phyloP scores from a whole-genome alignment of 2,329 filamentous ascomycete genomes.

The Scedosporium apiospermum region DNA sequence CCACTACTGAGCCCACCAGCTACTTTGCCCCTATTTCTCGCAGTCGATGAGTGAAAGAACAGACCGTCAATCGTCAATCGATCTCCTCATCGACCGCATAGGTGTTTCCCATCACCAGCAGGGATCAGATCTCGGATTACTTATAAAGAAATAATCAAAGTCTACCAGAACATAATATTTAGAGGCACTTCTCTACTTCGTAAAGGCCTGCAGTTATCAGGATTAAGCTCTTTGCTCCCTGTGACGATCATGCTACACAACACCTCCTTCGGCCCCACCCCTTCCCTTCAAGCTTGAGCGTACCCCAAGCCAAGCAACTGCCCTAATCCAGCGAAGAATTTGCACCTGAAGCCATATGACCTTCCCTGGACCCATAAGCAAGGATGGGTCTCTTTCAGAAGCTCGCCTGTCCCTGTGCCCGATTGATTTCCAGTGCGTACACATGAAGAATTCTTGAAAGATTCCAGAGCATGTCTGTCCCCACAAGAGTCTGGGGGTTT shows the following conservation, averaged over 20 bases:
- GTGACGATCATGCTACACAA: conserved; percentile 3
- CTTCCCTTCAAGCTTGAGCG: neutral
- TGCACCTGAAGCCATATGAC: neutral
- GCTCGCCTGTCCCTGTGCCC: neutral
- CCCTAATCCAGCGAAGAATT: neutral
- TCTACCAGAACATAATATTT: neutral
- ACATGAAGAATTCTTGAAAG: neutral
- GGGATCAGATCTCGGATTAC: neutral
- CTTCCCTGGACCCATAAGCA: neutral
- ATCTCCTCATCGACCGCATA: neutral
- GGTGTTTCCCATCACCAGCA: neutral
- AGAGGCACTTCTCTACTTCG: neutral
- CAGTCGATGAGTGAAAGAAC: neutral
- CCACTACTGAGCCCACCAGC: no score
- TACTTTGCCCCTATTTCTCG: neutral
- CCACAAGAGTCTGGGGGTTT: neutral
- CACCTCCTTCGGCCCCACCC: neutral
- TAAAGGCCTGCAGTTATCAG: neutral
- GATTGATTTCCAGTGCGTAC: neutral
- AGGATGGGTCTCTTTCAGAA: neutral
- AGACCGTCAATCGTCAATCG: neutral
- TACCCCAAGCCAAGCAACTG: no score
- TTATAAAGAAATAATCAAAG: neutral
- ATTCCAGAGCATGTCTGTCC: neutral
- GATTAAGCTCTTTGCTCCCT: conserved; percentile 4